phyloP scores from a whole-genome alignment of 1,139 yeast species.

The Magnusiomyces clavatus region DNA sequence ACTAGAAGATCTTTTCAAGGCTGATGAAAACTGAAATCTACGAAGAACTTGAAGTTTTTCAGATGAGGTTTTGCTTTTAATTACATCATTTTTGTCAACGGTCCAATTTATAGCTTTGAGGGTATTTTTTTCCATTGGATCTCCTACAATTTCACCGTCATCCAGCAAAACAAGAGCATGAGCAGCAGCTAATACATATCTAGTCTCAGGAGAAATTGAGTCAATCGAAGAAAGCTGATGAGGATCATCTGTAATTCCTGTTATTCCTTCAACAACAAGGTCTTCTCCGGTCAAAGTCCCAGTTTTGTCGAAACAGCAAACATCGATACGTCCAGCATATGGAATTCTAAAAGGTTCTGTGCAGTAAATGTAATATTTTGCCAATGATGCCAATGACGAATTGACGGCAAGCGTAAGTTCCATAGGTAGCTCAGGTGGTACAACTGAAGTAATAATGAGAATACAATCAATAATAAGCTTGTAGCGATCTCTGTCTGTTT shows the following conservation, averaged over 20 bases:
- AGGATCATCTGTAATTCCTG: conserved; percentile 58
- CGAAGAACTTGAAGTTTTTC: conserved; percentile 65
- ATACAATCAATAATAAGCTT: conserved; percentile 93
- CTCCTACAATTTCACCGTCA: conserved; percentile 97
- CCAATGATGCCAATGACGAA: conserved; percentile 77
- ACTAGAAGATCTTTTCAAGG: conserved; percentile 90
- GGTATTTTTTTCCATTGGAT: conserved; percentile 98
- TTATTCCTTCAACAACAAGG: conserved; percentile 90
- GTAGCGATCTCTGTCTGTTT: conserved; percentile 90
- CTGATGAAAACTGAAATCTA: conserved; percentile 95
- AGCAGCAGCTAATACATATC: conserved; percentile 82
- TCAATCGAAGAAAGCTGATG: conserved; percentile 52
- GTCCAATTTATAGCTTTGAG: conserved; percentile 82
- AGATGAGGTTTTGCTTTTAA: conserved; percentile 17
- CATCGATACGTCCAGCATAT: conserved; percentile 95
- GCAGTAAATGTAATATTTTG: conserved; percentile 85
- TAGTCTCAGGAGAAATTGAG: conserved; percentile 57
- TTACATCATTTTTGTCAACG: conserved; percentile 60
- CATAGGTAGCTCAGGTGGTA: conserved; percentile 99
- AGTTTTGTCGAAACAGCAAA: conserved; percentile 96
- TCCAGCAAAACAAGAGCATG: conserved; percentile 91
- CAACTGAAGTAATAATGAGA: conserved; percentile 91
- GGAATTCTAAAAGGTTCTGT: conserved; percentile 99
- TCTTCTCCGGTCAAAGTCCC: conserved; percentile 98
- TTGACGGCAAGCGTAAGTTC: conserved; percentile 98